phyloP scores from a whole-genome alignment of 345 rosid genomes.

The Dimocarpus longan region DNA sequence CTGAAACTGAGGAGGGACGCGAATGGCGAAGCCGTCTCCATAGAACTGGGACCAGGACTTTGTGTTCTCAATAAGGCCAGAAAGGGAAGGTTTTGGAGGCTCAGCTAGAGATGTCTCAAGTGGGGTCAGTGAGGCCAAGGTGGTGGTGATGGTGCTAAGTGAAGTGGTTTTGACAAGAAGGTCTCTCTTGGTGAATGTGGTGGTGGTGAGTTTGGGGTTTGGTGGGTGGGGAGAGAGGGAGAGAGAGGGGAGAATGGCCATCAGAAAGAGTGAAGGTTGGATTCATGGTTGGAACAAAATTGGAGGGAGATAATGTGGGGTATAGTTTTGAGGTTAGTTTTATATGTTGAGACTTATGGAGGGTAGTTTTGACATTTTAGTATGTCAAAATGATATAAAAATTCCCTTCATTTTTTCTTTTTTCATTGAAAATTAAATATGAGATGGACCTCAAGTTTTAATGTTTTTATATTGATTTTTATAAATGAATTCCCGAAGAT shows the following conservation, averaged over 20 bases:
- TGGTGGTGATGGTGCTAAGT: constrained; percentile 38
- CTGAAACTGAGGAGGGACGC: constrained; percentile 86
- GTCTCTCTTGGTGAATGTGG: constrained; percentile 46
- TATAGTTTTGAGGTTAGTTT: constrained; percentile 5
- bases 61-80: constrained; percentile 69
- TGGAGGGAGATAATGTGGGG: constrained; percentile 49
- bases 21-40: constrained; percentile 81
- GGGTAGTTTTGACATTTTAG: constrained; percentile 23
- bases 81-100: constrained; percentile 46
- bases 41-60: constrained; percentile 86
- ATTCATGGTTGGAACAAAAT: constrained; percentile 35
- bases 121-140: constrained; percentile 43
- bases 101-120: constrained; percentile 54
- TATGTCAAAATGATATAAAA: neutral
- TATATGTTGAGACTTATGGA: neutral
- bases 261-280: constrained; percentile 35
- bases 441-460: no score
- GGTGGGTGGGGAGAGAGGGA: constrained; percentile 39
- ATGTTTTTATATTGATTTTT: no score
- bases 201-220: neutral
- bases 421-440: no score
- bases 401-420: no score
- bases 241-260: constrained; percentile 67
- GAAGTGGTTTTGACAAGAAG: constrained; percentile 49
- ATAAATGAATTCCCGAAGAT: no score